Evolutionary conservation across 208 protist genomes (phyloP).

Genomic region (Trichomonas vaginalis): DNA sequence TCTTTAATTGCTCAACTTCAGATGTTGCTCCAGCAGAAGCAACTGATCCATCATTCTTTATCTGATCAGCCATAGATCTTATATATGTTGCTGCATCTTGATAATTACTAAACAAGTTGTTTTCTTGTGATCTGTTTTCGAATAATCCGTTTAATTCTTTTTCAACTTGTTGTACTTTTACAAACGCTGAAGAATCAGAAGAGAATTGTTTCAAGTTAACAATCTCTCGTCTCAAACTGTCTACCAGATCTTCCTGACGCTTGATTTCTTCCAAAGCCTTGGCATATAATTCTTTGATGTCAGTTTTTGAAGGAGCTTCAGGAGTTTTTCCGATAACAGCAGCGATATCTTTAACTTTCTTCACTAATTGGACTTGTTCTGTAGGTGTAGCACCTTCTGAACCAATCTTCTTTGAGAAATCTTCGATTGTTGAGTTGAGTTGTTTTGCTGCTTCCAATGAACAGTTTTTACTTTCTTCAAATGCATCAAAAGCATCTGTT

Average conservation of each 20-base stretch:
- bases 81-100: not conserved
- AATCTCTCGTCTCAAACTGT: not conserved
- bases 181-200: not conserved
- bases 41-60: not conserved
- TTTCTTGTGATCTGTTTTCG: not conserved
- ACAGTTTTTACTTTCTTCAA: not conserved
- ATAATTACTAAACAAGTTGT: not conserved
- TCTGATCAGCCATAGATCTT: not conserved
- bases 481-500: not conserved
- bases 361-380: not conserved
- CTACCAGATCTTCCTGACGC: not conserved
- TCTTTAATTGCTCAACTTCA: not conserved
- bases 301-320: not conserved
- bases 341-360: not conserved
- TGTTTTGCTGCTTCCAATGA: not conserved
- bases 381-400: not conserved
- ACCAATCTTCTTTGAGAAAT: not conserved
- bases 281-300: not conserved
- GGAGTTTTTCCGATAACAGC: not conserved
- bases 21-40: not conserved
- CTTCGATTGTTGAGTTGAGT: not conserved
- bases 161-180: not conserved
- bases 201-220: not conserved
- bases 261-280: not conserved
- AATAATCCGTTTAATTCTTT: not conserved